Evolutionary conservation across 2,329 filamentous ascomycete genomes (phyloP).

Genomic region (Fusarium verrucosum): DNA sequence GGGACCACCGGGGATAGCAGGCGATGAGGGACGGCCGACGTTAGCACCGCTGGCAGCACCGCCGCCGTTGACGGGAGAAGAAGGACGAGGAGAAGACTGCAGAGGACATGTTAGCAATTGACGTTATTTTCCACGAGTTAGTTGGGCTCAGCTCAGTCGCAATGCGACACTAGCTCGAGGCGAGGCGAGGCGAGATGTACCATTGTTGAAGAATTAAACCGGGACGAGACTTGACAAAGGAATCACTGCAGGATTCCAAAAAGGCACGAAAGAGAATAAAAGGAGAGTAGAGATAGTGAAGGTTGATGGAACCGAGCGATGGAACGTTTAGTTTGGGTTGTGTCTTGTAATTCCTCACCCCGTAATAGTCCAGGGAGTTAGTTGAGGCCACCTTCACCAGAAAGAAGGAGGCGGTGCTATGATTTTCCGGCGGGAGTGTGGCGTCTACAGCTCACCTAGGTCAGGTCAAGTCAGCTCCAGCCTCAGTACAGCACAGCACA

Average conservation of each 20-base stretch:
- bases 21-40: slow-evolving; percentile 82
- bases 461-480: slow-evolving; percentile 10
- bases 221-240: slow-evolving; percentile 35
- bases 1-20: slow-evolving; percentile 89
- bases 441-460: too few relatives aligned
- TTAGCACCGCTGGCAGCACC: slow-evolving; percentile 72
- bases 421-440: slow-evolving; percentile 50
- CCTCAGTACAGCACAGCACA: neutral
- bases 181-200: slow-evolving; percentile 39
- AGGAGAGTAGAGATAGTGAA: slow-evolving; percentile 18
- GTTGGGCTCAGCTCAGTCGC: slow-evolving; percentile 11
- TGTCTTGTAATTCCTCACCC: slow-evolving; percentile 27
- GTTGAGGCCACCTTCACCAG: slow-evolving; percentile 57
- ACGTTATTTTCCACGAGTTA: neutral
- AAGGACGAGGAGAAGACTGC: slow-evolving; percentile 67
- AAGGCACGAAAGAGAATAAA: slow-evolving; percentile 32
- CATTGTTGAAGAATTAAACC: slow-evolving; percentile 43
- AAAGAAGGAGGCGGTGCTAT: slow-evolving; percentile 48
- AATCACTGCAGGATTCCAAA: slow-evolving; percentile 50
- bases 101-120: slow-evolving; percentile 1
- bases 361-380: slow-evolving; percentile 44
- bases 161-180: slow-evolving; percentile 35
- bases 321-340: slow-evolving; percentile 31
- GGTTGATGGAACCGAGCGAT: slow-evolving; percentile 38
- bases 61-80: slow-evolving; percentile 66